phyloP scores from a whole-genome alignment of 768 basidiomycete species.

The Termitomyces sp. region DNA sequence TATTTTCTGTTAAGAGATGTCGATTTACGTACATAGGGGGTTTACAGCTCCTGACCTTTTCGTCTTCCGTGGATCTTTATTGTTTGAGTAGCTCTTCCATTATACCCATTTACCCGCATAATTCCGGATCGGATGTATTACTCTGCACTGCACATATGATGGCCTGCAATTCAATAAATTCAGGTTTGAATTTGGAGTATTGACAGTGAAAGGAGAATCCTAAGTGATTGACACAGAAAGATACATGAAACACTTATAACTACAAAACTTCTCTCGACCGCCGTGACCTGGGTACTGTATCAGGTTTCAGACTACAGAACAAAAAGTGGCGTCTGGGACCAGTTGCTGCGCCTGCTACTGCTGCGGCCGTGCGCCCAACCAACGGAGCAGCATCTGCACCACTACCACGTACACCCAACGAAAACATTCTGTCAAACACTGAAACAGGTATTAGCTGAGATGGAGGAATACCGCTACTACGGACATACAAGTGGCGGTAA shows the following conservation, averaged over 20 bases:
- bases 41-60: neutral
- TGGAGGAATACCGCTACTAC: neutral
- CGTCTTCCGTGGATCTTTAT: neutral
- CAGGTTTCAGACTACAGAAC: slow-evolving; percentile 71
- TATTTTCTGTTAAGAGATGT: neutral
- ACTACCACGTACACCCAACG: slow-evolving; percentile 73
- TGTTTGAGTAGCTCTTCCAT: slow-evolving; percentile 2
- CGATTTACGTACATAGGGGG: slow-evolving; percentile 3
- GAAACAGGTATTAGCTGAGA: neutral
- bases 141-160: slow-evolving; percentile 8
- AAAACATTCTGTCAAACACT: slow-evolving; percentile 93
- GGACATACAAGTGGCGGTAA: slow-evolving; percentile 73
- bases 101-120: slow-evolving; percentile 11
- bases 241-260: neutral
- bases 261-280: slow-evolving; percentile 22
- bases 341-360: slow-evolving; percentile 54
- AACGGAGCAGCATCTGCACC: slow-evolving; percentile 62
- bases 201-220: neutral
- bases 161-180: slow-evolving; percentile 8
- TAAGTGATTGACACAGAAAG: neutral
- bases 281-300: slow-evolving; percentile 34
- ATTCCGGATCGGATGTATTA: slow-evolving; percentile 15
- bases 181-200: neutral
- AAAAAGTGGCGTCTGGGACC: slow-evolving; percentile 83
- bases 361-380: slow-evolving; percentile 57